phyloP scores from a whole-genome alignment of 2,329 filamentous ascomycete genomes.

The Aspergillus persii region DNA sequence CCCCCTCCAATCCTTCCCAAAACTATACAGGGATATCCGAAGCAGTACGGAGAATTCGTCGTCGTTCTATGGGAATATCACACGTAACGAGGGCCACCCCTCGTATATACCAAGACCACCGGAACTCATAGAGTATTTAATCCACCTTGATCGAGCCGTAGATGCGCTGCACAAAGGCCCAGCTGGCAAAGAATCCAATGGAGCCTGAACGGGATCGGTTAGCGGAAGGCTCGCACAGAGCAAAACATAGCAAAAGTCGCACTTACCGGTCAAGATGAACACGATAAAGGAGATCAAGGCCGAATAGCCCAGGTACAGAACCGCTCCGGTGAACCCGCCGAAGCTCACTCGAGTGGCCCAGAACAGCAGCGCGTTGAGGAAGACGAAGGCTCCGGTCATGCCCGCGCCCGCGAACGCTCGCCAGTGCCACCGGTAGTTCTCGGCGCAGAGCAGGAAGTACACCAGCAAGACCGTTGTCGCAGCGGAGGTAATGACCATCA shows the following conservation, averaged over 20 bases:
- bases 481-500: constrained; percentile 95
- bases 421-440: constrained; percentile 99
- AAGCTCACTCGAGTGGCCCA: constrained; percentile 86
- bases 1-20: not conserved
- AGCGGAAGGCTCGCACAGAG: constrained; percentile 1
- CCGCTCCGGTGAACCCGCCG: constrained; percentile 77
- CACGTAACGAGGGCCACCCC: too few species aligned
- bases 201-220: constrained; percentile 59
- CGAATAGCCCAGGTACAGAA: constrained; percentile 93
- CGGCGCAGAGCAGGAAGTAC: constrained; percentile 91
- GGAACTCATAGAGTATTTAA: constrained; percentile 41
- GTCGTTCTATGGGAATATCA: not conserved
- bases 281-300: constrained; percentile 85
- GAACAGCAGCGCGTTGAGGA: constrained; percentile 85
- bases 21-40: constrained; percentile 12
- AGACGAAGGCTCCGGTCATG: constrained; percentile 87
- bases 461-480: constrained; percentile 91
- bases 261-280: constrained; percentile 88
- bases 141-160: constrained; percentile 99
- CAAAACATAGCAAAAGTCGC: not conserved
- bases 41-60: not conserved
- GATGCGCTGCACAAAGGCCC: constrained; percentile 90
- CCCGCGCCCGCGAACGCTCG: constrained; percentile 88
- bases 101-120: not conserved
- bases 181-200: constrained; percentile 93